phyloP scores from a whole-genome alignment of 1,284 basidiomycete genomes.

The Leccinum ambiguum region DNA sequence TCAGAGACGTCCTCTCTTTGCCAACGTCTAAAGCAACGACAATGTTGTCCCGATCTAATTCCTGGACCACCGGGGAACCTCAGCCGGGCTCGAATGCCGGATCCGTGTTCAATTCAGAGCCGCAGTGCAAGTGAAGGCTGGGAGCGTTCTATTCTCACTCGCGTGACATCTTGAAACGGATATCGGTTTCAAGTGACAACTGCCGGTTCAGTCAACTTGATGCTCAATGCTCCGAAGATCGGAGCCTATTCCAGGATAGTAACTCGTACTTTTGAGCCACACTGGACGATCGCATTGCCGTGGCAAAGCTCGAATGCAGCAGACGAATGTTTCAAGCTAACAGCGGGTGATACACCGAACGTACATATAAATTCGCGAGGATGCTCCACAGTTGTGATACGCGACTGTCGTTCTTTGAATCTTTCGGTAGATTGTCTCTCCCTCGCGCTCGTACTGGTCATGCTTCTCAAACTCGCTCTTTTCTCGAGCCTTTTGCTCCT shows the following conservation, averaged over 20 bases:
- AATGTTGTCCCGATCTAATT: too few species aligned
- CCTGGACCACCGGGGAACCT: too few species aligned
- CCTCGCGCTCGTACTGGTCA: background rate
- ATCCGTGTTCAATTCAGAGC: too few species aligned
- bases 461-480: conserved; percentile 6
- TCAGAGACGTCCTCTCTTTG: too few species aligned
- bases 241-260: background rate
- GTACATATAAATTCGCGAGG: background rate
- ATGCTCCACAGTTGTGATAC: background rate
- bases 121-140: too few species aligned
- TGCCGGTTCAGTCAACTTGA: too few species aligned
- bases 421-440: conserved; percentile 1
- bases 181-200: too few species aligned
- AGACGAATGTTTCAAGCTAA: background rate
- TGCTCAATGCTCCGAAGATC: background rate
- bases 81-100: too few species aligned
- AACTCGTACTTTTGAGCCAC: background rate
- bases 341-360: background rate
- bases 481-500: conserved; percentile 6
- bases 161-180: too few species aligned
- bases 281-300: background rate
- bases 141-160: too few species aligned
- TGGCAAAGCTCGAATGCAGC: too few species aligned
- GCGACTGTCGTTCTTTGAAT: background rate
- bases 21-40: too few species aligned